Evolutionary conservation across 208 protist genomes (phyloP).

Genomic region (Acanthamoeba royreba): DNA sequence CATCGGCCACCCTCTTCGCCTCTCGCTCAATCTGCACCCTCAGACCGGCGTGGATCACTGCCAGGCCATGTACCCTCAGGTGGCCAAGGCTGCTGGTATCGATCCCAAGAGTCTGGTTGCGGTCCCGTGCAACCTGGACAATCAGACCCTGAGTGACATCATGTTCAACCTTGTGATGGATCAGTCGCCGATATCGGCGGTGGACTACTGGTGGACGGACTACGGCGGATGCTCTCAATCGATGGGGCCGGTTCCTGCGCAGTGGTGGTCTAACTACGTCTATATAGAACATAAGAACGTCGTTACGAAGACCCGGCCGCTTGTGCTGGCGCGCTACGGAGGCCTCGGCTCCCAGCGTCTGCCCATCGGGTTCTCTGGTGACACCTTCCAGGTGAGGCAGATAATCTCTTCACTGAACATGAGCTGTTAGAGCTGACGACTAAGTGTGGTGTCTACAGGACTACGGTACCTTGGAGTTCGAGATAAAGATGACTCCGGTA

Average conservation of each 20-base stretch:
- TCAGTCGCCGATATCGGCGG: neutral
- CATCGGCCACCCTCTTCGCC: neutral
- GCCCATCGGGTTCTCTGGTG: slow-evolving; percentile 67
- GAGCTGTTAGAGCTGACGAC: slow-evolving; percentile 58
- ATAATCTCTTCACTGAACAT: slow-evolving; percentile 58
- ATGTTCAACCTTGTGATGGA: neutral
- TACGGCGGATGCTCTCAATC: neutral
- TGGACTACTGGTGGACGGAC: neutral
- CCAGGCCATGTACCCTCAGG: neutral
- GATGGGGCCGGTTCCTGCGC: neutral
- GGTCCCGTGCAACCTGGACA: neutral
- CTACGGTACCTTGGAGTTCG: neutral
- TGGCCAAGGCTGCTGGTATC: neutral
- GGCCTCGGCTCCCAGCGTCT: slow-evolving; percentile 76
- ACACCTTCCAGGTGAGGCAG: slow-evolving; percentile 61
- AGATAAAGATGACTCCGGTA: neutral
- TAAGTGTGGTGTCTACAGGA: slow-evolving; percentile 67
- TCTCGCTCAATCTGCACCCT: neutral
- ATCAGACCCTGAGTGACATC: neutral
- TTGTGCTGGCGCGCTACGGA: slow-evolving; percentile 54
- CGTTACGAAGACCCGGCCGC: neutral
- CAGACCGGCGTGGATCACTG: neutral
- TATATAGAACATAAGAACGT: neutral
- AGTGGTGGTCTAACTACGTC: neutral
- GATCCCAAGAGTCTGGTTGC: neutral